Conservation (phyloP, 2,329 filamentous ascomycete genomes). For the Nigrospora oryzae region DNA sequence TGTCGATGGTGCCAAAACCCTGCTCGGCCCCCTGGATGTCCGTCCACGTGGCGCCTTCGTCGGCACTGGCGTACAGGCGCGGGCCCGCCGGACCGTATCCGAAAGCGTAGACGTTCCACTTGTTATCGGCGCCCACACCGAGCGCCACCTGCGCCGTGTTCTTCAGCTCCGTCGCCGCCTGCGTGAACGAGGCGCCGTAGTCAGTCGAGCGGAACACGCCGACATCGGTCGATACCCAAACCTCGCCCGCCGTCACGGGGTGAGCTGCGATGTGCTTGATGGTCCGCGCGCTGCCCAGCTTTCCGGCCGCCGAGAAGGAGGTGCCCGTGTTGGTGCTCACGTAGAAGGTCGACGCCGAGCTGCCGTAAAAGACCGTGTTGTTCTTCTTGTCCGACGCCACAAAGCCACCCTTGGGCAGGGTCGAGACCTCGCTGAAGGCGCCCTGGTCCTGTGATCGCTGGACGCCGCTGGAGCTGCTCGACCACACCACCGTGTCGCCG, state of each 20-base stretch:
- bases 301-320: conserved; percentile 32
- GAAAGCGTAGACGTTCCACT: conserved; percentile 40
- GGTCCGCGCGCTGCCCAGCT: conserved; percentile 28
- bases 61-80: conserved; percentile 34
- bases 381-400: conserved; percentile 47
- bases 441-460: conserved; percentile 30
- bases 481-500: conserved; percentile 40
- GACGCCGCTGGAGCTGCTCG: conserved; percentile 29
- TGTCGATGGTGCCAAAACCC: conserved; percentile 34
- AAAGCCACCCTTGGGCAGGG: conserved; percentile 33
- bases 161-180: conserved; percentile 24
- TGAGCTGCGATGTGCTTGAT: conserved; percentile 49
- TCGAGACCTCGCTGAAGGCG: conserved; percentile 34
- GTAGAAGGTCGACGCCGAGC: conserved; percentile 36
- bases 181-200: conserved; percentile 38
- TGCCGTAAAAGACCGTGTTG: conserved; percentile 44
- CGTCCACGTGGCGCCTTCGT: conserved; percentile 32
- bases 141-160: conserved; percentile 34
- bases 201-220: conserved; percentile 47
- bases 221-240: conserved; percentile 47
- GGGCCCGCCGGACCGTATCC: conserved; percentile 31
- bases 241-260: conserved; percentile 48
- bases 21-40: conserved; percentile 35
- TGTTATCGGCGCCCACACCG: conserved; percentile 26
- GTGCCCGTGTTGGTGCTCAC: conserved; percentile 38